A percentile compares a stretch with the other conserved stretches of the same genome.
Conservation (phyloP, 768 basidiomycete genomes). For the Strobilomyces confusus region DNA sequence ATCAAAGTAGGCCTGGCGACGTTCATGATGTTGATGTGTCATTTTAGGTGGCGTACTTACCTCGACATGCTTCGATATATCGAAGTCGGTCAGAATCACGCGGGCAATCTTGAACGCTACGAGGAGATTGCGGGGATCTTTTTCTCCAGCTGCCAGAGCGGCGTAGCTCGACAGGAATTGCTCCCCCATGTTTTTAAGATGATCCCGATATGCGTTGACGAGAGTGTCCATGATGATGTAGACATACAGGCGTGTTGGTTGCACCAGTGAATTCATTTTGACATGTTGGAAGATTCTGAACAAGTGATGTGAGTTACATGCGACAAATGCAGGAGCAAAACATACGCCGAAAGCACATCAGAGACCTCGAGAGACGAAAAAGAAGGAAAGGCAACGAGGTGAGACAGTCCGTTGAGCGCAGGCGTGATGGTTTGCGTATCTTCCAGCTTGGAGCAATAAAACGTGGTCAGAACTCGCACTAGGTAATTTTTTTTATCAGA, state of each 20-base stretch:
- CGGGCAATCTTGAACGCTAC: conserved; percentile 84
- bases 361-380: conserved; percentile 64
- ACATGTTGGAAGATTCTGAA: conserved; percentile 72
- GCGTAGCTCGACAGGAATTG: conserved; percentile 76
- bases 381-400: conserved; percentile 57
- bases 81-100: conserved; percentile 87
- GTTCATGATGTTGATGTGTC: background rate
- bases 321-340: background rate
- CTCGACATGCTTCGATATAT: conserved; percentile 70
- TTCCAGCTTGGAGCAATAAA: conserved; percentile 83
- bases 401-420: conserved; percentile 69
- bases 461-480: conserved; percentile 81
- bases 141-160: conserved; percentile 86
- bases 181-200: conserved; percentile 66
- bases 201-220: conserved; percentile 33
- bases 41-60: conserved; percentile 40
- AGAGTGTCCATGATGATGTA: conserved; percentile 79
- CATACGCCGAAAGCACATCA: conserved; percentile 59
- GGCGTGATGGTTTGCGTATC: conserved; percentile 83
- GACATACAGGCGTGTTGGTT: conserved; percentile 76
- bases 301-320: background rate
- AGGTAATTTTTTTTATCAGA: conserved; percentile 3
- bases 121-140: conserved; percentile 92
- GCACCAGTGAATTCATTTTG: conserved; percentile 76
- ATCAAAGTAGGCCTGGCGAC: conserved; percentile 79